Evolutionary conservation across 371 early-diverging fungal genomes (phyloP).

Genomic region (Chytridium lagenaria): DNA sequence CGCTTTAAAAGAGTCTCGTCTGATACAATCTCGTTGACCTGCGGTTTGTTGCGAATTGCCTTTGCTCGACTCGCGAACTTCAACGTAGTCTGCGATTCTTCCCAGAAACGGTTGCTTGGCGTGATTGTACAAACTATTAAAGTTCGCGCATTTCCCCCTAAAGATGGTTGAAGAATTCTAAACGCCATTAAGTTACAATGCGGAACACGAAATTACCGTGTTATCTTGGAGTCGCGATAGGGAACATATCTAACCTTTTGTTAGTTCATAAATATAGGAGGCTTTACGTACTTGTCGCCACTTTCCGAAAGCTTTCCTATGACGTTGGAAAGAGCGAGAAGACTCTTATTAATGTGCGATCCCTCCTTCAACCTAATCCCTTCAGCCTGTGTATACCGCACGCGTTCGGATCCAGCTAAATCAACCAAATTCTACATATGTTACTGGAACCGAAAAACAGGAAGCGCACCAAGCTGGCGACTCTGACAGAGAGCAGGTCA

Average conservation of each 20-base stretch:
- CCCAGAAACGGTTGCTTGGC: conserved; percentile 58
- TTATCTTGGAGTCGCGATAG: conserved; percentile 71
- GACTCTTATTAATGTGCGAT: conserved; percentile 69
- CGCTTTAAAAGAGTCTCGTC: conserved; percentile 63
- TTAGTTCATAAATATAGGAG: background rate
- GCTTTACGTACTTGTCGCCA: conserved; percentile 31
- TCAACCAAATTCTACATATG: conserved; percentile 67
- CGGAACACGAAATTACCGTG: too few relatives aligned
- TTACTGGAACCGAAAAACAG: background rate
- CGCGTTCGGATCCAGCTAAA: conserved; percentile 75
- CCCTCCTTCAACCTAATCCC: conserved; percentile 69
- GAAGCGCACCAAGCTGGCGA: conserved; percentile 27
- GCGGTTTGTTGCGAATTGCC: conserved; percentile 69
- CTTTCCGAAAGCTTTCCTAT: conserved; percentile 56
- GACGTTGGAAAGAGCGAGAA: conserved; percentile 65
- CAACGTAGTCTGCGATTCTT: conserved; percentile 71
- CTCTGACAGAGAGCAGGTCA: conserved; percentile 18
- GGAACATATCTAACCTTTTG: conserved; percentile 56
- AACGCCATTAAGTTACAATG: too few relatives aligned
- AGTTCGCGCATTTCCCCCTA: conserved; percentile 74
- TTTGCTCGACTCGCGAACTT: conserved; percentile 79
- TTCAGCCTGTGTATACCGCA: conserved; percentile 63
- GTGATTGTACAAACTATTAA: conserved; percentile 76
- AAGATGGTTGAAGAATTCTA: conserved; percentile 72
- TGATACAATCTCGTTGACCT: conserved; percentile 68